Evolutionary conservation across 768 basidiomycete genomes (phyloP).

Genomic region (Boletus subparvulus): DNA sequence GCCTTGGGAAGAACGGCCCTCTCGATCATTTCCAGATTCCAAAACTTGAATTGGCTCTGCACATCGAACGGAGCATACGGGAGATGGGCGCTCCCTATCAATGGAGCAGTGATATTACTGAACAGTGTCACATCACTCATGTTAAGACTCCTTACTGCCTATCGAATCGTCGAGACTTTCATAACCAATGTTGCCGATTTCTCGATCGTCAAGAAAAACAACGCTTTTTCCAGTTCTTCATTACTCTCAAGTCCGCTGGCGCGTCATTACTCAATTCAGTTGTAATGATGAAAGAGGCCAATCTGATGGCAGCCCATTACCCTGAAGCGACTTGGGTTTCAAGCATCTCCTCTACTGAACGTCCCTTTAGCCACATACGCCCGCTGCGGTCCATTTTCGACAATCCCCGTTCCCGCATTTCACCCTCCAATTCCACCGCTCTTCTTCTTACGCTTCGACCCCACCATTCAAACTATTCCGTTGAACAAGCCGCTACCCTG

Average conservation of each 20-base stretch:
- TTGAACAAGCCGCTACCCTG: too few species aligned
- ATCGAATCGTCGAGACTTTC: slow-evolving; percentile 1
- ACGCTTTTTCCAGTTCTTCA: slow-evolving; percentile 3
- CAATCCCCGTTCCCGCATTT: background rate
- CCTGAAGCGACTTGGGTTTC: background rate
- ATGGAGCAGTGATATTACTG: slow-evolving; percentile 14
- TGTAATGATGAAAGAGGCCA: background rate
- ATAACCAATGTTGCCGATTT: slow-evolving; percentile 9
- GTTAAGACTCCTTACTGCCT: slow-evolving; percentile 5
- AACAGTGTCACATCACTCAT: slow-evolving; percentile 9
- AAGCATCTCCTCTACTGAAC: background rate
- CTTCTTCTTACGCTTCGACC: too few species aligned
- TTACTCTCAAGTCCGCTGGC: background rate
- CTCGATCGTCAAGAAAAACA: slow-evolving; percentile 3
- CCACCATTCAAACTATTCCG: too few species aligned
- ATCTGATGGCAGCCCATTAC: background rate
- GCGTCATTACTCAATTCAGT: background rate
- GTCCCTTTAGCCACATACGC: background rate
- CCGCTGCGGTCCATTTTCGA: background rate
- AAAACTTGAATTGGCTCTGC: slow-evolving; percentile 25
- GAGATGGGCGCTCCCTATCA: slow-evolving; percentile 30
- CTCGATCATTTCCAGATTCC: slow-evolving; percentile 6
- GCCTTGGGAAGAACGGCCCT: slow-evolving; percentile 1
- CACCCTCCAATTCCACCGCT: background rate
- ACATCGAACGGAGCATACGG: slow-evolving; percentile 21